Base-by-base conservation (phyloP, 2,329 filamentous ascomycete genomes). In the Diaporthe sp. region DNA sequence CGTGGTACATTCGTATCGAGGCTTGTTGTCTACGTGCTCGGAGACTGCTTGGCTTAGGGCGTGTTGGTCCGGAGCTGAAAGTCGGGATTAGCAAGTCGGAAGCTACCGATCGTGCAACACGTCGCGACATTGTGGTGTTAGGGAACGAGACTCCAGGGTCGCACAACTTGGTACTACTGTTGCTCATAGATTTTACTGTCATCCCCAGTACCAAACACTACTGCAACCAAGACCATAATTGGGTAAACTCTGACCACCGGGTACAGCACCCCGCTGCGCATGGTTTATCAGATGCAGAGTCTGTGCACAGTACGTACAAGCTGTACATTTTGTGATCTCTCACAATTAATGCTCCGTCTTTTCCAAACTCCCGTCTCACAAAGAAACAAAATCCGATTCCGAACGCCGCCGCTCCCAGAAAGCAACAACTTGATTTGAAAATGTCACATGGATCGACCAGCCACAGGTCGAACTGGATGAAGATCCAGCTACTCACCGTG, bases 111-210 rank as follows among this genome's bases (percentile, higher is more conserved):
- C 44, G 49, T 69, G 31, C 61, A n/a, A 53, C 25, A 12, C 44
- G 7, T 49, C 25, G 37, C 59, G 39, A 28, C 19, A 49, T 15
- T 28, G 10, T 55, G 46, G 49, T 69, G 49, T 28, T 10, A 28
- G 65, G 15, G 22, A 55, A 25, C 19, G 46, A 69, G 34, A 10
- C 65, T 55, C 39, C n/a, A 55, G 15, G 49, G 65, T 69, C 15
- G 65, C 65, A 69, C 65, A 69, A 42, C 65, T 2, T 69, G 46
- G 44, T 44, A 68, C 62, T 68, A 68, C 22, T 68, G 62, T 37
- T 37, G 31, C 62, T 51, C 19, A 34, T 68, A 34, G 13, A 62
- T 44, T 37, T 39, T 13, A 15, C 34, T 34, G 34, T 25, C 44
- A 25, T 53, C 19, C 65, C 19, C 28, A 68, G 4, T 39, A 22